These are phyloP conservation scores for Kuraishia capsulata DNA, from an alignment of 805 yeast genomes.

Conservation along the genomic window DNA sequence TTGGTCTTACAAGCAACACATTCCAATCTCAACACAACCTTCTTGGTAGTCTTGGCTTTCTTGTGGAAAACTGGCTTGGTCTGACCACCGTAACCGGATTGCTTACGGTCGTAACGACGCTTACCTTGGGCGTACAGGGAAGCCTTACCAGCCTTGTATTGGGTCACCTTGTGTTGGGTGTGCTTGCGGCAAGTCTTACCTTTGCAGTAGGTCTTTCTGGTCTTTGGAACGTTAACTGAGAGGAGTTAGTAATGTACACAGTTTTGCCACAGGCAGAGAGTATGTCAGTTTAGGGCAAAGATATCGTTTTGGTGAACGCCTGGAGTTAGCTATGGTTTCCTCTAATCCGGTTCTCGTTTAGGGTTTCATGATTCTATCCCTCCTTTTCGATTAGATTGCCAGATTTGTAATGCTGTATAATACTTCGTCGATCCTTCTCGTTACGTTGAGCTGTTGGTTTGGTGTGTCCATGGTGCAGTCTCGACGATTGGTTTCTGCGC, in stretches of 20 bases:
- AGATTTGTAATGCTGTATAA: no score
- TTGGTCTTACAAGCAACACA: constrained; percentile 98
- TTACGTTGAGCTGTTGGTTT: no score
- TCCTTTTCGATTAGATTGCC: no score
- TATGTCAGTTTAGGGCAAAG: no score
- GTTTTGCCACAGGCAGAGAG: not conserved
- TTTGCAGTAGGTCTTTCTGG: constrained; percentile 99
- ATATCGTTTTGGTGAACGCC: no score
- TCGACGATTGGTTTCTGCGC: no score
- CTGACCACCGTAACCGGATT: constrained; percentile 99
- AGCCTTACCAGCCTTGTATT: constrained; percentile 99
- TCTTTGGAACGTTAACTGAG: constrained; percentile 99
- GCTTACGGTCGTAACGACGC: constrained; percentile 99
- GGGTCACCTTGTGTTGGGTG: constrained; percentile 99
- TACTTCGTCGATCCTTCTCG: no score
- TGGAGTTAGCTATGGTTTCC: no score
- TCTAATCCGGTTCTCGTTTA: no score
- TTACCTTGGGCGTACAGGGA: constrained; percentile 99
- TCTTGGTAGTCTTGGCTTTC: constrained; percentile 99
- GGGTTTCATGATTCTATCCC: no score
- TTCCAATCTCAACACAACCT: constrained; percentile 98
- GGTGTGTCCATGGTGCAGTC: no score
- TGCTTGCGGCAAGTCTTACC: constrained; percentile 98
- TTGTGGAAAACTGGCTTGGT: constrained; percentile 99
- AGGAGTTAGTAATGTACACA: constrained; percentile 1